Evolutionary conservation across 2,329 filamentous ascomycete genomes (phyloP), one percentile per base, ranked within the genome.

Genomic region (Fusarium sp.): DNA sequence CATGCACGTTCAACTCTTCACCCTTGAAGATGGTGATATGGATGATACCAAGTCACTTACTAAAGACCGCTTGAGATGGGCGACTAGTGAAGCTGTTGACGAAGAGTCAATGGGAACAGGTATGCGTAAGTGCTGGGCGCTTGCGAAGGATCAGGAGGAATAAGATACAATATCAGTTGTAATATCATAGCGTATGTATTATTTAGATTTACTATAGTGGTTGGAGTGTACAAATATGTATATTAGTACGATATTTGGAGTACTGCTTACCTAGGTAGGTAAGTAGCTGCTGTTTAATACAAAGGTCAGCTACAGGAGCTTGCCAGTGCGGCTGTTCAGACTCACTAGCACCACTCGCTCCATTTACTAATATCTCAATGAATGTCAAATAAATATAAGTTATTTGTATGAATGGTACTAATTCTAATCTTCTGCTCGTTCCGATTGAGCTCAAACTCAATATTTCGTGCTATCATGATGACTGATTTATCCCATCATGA

Each of bases 1-100:
- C 2, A 88, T 88, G 87, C 85, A 88, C 64, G 86, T 88, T 5
- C 84, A 87, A 34, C 59, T 85, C 0, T 87, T 88, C 64, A 78
- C 80, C 15, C 15, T 85, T 6, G 74, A 74, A 1, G 66, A 57
- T 11, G 44, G n/a, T 1, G 54, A 32, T 32, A 16, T 49, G 54
- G 46, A 24, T 6, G 58, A 67, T 51, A 57, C 29, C 4, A 47
- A 49, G 34, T 57, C 45, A 58, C 63, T 60, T 25, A 45, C 47
- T 22, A 40, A 52, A 29, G 63, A 61, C 22, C 78, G 78, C 9
- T 47, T 71, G 18, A 74, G 52, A 29, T 85, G 84, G 81, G 79
- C 80, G 2, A 78, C 80, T 25, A 76, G 75, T 2, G 72, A 76
- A 5, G 78, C 80, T 10, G 78, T 86, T 2, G 85, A 87, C 4